Evolutionary conservation across 768 basidiomycete genomes (phyloP).

Genomic region (Omphalotus guepiniiformis): DNA sequence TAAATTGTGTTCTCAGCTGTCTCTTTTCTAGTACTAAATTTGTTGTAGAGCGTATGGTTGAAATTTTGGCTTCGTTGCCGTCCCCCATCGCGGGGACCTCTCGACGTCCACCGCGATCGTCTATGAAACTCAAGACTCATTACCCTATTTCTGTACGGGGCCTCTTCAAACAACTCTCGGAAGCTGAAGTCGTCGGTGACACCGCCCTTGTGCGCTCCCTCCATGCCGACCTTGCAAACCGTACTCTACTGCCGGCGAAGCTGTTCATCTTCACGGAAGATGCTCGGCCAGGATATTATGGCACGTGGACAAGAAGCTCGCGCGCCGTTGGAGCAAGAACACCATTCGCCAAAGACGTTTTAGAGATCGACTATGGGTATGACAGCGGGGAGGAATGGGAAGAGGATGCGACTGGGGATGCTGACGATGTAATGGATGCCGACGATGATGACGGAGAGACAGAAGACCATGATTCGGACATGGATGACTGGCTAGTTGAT

Average conservation of each 20-base stretch:
- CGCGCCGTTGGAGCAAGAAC: slow-evolving; percentile 73
- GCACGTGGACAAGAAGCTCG: slow-evolving; percentile 89
- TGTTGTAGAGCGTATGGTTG: slow-evolving; percentile 36
- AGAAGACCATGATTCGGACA: slow-evolving; percentile 67
- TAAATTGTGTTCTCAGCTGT: slow-evolving; percentile 17
- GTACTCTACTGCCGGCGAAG: slow-evolving; percentile 66
- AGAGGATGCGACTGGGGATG: slow-evolving; percentile 76
- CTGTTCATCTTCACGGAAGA: slow-evolving; percentile 82
- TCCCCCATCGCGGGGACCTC: background rate
- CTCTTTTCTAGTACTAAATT: slow-evolving; percentile 1
- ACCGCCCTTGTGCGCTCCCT: slow-evolving; percentile 63
- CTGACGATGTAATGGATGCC: slow-evolving; percentile 72
- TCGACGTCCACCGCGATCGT: slow-evolving; percentile 3
- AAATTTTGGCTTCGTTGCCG: slow-evolving; percentile 33
- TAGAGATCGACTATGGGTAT: slow-evolving; percentile 82
- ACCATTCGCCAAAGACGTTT: slow-evolving; percentile 76
- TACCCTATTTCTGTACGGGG: slow-evolving; percentile 37
- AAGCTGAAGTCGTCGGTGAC: slow-evolving; percentile 76
- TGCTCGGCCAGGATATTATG: slow-evolving; percentile 87
- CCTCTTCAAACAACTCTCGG: slow-evolving; percentile 59
- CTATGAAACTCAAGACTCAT: slow-evolving; percentile 27
- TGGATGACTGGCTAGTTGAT: slow-evolving; percentile 77
- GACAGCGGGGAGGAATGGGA: slow-evolving; percentile 98
- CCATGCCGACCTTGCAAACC: slow-evolving; percentile 56
- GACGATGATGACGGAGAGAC: slow-evolving; percentile 56